Evolutionary conservation across 2,329 filamentous ascomycete genomes (phyloP).

Genomic region (Orbilia oligospora): DNA sequence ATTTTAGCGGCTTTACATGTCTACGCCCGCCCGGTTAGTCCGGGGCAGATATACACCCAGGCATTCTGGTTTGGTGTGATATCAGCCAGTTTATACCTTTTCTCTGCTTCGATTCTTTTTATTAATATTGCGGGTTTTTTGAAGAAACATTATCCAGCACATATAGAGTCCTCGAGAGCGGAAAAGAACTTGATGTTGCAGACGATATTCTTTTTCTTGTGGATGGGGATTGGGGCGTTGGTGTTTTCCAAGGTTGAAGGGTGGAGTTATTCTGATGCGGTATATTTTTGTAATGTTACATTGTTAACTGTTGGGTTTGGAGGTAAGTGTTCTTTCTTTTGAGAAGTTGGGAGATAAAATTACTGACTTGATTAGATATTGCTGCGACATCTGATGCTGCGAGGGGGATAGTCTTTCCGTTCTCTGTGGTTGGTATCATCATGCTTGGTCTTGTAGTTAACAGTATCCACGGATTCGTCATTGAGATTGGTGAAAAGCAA

Average conservation of each 20-base stretch:
- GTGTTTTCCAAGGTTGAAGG: slow-evolving; percentile 80
- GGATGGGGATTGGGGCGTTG: slow-evolving; percentile 82
- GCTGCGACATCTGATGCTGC: slow-evolving; percentile 67
- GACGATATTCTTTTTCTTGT: slow-evolving; percentile 86
- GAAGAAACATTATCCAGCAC: slow-evolving; percentile 81
- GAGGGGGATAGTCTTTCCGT: slow-evolving; percentile 84
- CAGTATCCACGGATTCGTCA: slow-evolving; percentile 75
- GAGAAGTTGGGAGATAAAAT: neutral
- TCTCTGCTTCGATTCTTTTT: slow-evolving; percentile 81
- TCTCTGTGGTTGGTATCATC: slow-evolving; percentile 85
- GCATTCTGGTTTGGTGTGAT: slow-evolving; percentile 90
- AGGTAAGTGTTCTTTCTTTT: neutral
- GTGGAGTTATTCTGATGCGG: slow-evolving; percentile 82
- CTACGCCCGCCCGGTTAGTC: slow-evolving; percentile 70
- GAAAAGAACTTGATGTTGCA: slow-evolving; percentile 92
- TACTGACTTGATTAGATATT: slow-evolving; percentile 43
- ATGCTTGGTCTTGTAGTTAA: slow-evolving; percentile 87
- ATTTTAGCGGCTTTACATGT: slow-evolving; percentile 78
- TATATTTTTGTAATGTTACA: slow-evolving; percentile 82
- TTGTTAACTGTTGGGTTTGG: slow-evolving; percentile 63
- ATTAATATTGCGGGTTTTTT: slow-evolving; percentile 72
- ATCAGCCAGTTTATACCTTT: slow-evolving; percentile 82
- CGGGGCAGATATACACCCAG: slow-evolving; percentile 74
- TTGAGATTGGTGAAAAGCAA: slow-evolving; percentile 62
- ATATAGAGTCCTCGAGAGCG: slow-evolving; percentile 77